Evolutionary conservation across 1,284 basidiomycete species (phyloP).

Genomic region (Cystobasidiaceae sp.): DNA sequence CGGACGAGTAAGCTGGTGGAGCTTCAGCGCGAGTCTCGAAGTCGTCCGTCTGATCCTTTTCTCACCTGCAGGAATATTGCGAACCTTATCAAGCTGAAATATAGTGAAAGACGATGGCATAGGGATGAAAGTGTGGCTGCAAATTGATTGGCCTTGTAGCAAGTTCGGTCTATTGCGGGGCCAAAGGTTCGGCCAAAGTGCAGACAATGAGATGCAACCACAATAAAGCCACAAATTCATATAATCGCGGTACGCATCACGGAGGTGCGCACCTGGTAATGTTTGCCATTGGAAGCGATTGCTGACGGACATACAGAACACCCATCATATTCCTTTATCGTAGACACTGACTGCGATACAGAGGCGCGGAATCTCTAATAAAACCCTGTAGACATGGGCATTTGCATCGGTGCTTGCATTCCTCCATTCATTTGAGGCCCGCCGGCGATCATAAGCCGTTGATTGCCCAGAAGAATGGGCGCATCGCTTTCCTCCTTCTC

Average conservation of each 20-base stretch:
- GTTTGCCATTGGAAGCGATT: too few species aligned
- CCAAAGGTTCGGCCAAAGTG: too few species aligned
- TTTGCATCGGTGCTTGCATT: conserved; percentile 30
- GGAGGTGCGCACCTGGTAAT: too few species aligned
- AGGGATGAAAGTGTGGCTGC: neutral
- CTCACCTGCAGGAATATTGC: conserved; percentile 39
- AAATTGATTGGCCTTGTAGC: too few species aligned
- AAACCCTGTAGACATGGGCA: conserved; percentile 34
- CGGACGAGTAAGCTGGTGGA: conserved; percentile 47
- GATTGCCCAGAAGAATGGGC: conserved; percentile 28
- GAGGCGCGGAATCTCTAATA: too few species aligned
- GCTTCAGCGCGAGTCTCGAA: neutral
- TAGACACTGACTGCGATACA: too few species aligned
- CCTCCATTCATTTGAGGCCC: conserved; percentile 34
- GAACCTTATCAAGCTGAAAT: conserved; percentile 48
- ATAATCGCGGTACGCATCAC: too few species aligned
- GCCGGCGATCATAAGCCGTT: conserved; percentile 35
- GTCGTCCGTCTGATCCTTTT: neutral
- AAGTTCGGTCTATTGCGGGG: too few species aligned
- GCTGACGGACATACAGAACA: too few species aligned
- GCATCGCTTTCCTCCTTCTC: conserved; percentile 64
- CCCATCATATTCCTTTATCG: too few species aligned
- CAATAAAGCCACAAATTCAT: too few species aligned
- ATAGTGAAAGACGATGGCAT: conserved; percentile 46
- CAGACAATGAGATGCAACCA: too few species aligned